A percentile compares a stretch with the other conserved stretches of the same genome.
Conservation (phyloP, 176 grass and related monocot genomes). For the Calamus simplicifolius region DNA sequence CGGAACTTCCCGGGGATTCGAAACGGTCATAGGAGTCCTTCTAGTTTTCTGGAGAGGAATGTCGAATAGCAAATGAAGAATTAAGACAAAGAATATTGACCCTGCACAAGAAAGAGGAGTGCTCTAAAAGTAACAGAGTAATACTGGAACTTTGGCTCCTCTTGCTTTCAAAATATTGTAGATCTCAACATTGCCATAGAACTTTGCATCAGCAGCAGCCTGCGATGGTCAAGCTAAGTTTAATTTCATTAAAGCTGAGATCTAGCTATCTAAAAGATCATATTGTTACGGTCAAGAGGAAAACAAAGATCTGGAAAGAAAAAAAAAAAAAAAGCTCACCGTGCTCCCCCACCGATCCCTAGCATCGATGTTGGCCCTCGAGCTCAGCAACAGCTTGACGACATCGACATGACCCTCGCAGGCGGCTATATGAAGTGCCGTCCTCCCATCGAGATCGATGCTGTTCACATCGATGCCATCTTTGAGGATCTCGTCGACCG, state of each 20-base stretch:
- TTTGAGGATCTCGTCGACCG: slow-evolving; percentile 47
- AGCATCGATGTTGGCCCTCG: slow-evolving; percentile 87
- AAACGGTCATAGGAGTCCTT: slow-evolving; percentile 72
- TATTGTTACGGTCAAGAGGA: no score
- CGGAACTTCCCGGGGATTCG: slow-evolving; percentile 51
- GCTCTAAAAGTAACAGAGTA: background rate
- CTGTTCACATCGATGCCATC: slow-evolving; percentile 86
- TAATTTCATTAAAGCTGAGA: no score
- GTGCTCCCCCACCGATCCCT: slow-evolving; percentile 97
- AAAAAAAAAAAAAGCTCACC: slow-evolving; percentile 26
- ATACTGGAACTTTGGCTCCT: slow-evolving; percentile 77
- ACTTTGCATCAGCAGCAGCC: slow-evolving; percentile 83
- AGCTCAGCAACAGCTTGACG: slow-evolving; percentile 57
- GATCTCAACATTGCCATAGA: slow-evolving; percentile 57
- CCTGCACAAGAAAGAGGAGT: background rate
- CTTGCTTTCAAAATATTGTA: slow-evolving; percentile 72
- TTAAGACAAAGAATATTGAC: background rate
- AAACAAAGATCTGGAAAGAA: background rate
- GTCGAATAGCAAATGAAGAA: background rate
- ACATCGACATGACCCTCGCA: slow-evolving; percentile 69
- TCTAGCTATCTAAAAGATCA: no score
- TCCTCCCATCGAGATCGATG: slow-evolving; percentile 94
- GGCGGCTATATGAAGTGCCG: slow-evolving; percentile 79
- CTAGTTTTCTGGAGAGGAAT: slow-evolving; percentile 43
- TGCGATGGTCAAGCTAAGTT: background rate